phyloP scores from a whole-genome alignment of 345 rosid species.

The Arabidopsis arenosa region DNA sequence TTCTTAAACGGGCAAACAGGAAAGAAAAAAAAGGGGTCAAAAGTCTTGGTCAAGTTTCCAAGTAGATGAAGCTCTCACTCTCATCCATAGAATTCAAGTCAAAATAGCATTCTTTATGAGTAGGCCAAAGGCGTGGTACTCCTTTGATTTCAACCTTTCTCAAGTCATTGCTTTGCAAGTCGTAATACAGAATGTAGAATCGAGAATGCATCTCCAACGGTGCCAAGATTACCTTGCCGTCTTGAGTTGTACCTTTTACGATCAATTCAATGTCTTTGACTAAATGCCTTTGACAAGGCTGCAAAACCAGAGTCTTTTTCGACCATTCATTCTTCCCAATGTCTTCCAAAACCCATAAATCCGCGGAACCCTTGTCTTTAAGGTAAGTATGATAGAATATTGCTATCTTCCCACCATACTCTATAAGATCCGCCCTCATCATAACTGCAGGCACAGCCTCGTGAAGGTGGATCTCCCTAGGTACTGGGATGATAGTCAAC shows the following conservation, averaged over 20 bases:
- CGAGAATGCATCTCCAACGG: neutral
- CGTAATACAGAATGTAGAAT: slow-evolving; percentile 19
- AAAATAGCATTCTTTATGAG: neutral
- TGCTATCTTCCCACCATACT: slow-evolving; percentile 5
- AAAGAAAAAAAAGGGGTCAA: neutral
- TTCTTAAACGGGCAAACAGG: neutral
- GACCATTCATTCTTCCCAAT: slow-evolving; percentile 1
- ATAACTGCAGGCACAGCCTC: neutral
- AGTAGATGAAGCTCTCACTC: neutral
- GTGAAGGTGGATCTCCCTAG: neutral
- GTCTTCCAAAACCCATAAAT: slow-evolving; percentile 4
- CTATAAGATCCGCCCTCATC: neutral
- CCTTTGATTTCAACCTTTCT: slow-evolving; percentile 28
- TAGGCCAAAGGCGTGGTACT: slow-evolving; percentile 12
- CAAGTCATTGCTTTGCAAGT: slow-evolving; percentile 16
- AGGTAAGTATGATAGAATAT: neutral
- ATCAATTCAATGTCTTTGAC: neutral
- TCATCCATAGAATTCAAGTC: slow-evolving; percentile 20
- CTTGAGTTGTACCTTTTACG: slow-evolving; percentile 15
- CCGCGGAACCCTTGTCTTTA: neutral
- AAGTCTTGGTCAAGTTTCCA: slow-evolving; percentile 4
- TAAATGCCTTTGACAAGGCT: slow-evolving; percentile 29
- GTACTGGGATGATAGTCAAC: neutral
- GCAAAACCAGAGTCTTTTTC: neutral
- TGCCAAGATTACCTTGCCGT: slow-evolving; percentile 26